These are phyloP conservation scores for Boletus coccyginus DNA, from an alignment of 768 basidiomycete genomes.

Conservation along the genomic window DNA sequence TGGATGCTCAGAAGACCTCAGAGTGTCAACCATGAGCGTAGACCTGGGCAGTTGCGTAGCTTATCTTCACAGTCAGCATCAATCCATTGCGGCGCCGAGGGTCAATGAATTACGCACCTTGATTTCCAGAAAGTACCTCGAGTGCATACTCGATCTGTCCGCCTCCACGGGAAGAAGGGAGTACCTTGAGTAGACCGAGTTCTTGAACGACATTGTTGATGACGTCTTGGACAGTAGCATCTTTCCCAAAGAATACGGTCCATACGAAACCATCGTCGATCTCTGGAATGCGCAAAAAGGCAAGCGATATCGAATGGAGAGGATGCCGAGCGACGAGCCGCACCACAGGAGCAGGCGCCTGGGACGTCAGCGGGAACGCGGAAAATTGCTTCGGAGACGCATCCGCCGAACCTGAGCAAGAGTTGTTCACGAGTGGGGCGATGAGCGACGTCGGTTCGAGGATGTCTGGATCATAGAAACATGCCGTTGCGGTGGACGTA, in stretches of 20 bases:
- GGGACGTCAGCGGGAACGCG: conserved; percentile 64
- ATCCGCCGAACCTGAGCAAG: conserved; percentile 28
- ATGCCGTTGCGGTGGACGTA: conserved; percentile 9
- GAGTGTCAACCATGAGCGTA: conserved; percentile 11
- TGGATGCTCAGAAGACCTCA: conserved; percentile 10
- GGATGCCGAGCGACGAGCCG: conserved; percentile 73
- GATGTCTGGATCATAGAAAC: conserved; percentile 40
- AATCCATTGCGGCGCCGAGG: background rate
- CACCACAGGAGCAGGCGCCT: conserved; percentile 62
- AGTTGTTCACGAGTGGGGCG: conserved; percentile 50
- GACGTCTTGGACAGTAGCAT: conserved; percentile 53
- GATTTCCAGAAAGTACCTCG: conserved; percentile 55
- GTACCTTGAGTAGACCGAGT: conserved; percentile 63
- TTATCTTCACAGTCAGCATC: conserved; percentile 4
- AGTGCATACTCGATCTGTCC: conserved; percentile 64
- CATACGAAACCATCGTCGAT: conserved; percentile 71
- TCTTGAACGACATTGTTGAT: conserved; percentile 53
- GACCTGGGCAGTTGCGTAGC: conserved; percentile 14
- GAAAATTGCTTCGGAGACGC: conserved; percentile 55
- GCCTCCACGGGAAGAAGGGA: conserved; percentile 68
- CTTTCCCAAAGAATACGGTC: conserved; percentile 61
- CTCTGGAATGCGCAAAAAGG: conserved; percentile 70
- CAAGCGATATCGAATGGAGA: conserved; percentile 47
- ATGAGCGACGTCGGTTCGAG: conserved; percentile 44
- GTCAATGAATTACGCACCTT: conserved; percentile 41